Conservation (phyloP, 805 yeast species). For the Nakazawaea wyomingensis region DNA sequence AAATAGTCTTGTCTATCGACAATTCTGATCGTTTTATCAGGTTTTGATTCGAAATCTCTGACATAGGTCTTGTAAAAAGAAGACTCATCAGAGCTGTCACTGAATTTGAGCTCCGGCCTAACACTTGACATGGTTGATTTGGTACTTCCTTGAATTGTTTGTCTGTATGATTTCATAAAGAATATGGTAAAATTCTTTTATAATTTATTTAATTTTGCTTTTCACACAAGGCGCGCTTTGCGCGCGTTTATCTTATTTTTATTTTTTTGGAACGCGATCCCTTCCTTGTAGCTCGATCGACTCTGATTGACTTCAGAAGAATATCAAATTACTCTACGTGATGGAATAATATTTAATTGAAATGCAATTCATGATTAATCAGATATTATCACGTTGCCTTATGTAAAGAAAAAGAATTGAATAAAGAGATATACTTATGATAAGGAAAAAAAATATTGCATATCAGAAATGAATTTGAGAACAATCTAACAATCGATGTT, state of each 20-base stretch:
- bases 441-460: too few species aligned
- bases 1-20: slow-evolving; percentile 82
- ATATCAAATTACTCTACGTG: neutral
- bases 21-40: slow-evolving; percentile 54
- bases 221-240: too few species aligned
- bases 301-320: too few species aligned
- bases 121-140: slow-evolving; percentile 23
- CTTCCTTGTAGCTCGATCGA: too few species aligned
- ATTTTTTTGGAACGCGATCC: neutral
- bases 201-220: too few species aligned
- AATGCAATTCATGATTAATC: neutral
- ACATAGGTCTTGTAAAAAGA: slow-evolving; percentile 43
- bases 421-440: neutral
- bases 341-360: neutral
- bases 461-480: too few species aligned
- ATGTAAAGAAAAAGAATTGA: neutral
- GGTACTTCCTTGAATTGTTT: too few species aligned
- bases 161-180: too few species aligned
- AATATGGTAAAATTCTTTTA: too few species aligned
- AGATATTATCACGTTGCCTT: too few species aligned
- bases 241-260: too few species aligned
- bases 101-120: slow-evolving; percentile 54
- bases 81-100: slow-evolving; percentile 44
- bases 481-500: too few species aligned
- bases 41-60: slow-evolving; percentile 40